These are phyloP conservation scores for Nicotiana knightiana DNA, from an alignment of 257 asterid genomes.

Conservation along the genomic window DNA sequence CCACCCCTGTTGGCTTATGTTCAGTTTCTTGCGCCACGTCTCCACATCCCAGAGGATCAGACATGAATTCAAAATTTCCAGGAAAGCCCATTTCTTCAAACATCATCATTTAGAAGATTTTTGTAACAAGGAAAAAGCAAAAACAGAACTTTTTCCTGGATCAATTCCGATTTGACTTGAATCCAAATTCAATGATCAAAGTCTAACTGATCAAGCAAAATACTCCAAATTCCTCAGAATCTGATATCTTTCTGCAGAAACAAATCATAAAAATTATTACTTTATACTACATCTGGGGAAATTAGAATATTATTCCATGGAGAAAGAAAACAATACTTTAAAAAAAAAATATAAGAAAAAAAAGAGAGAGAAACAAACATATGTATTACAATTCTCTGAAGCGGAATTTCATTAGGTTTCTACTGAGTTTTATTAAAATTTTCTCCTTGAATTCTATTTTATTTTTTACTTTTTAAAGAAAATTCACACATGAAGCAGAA, in stretches of 20 bases:
- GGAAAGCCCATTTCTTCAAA: constrained; percentile 47
- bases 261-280: neutral
- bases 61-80: constrained; percentile 39
- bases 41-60: constrained; percentile 27
- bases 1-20: constrained; percentile 20
- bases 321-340: neutral
- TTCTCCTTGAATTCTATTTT: neutral
- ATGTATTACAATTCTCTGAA: neutral
- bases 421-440: neutral
- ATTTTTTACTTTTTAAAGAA: neutral
- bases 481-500: neutral
- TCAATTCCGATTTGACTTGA: neutral
- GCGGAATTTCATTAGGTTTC: neutral
- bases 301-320: neutral
- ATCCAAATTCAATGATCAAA: neutral
- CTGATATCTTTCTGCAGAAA: constrained; percentile 6
- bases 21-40: constrained; percentile 26
- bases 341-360: too few species aligned
- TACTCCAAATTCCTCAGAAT: neutral
- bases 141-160: neutral
- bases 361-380: neutral
- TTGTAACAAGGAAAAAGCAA: neutral
- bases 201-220: neutral
- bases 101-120: constrained; percentile 28
- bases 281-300: neutral